Evolutionary conservation across 1,284 basidiomycete species (phyloP), one percentile per base, ranked within the genome.

Genomic region (Microbotryum violaceum): DNA sequence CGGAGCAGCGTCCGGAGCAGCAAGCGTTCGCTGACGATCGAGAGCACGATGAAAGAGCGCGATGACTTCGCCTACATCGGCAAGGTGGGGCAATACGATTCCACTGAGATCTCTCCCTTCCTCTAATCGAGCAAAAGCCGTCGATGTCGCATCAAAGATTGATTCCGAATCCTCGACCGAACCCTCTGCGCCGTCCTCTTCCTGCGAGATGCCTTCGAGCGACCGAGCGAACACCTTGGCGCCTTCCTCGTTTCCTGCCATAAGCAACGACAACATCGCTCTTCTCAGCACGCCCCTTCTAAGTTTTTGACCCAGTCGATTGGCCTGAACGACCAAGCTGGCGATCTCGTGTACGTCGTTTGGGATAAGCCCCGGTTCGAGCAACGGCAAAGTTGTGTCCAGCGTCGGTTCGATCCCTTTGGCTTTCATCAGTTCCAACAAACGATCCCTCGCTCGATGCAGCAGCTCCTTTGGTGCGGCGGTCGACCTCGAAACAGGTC

Each of bases 341-440:
- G 42, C 56, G 1, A 51, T 55, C 29, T 51, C 54, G n/a, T 53
- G 44, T 3, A 57, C 54, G 9, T 56, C 45, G 25, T n/a, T 20
- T 8, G 64, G 57, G 33, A 65, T 48, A 50, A 68, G 57, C 10
- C 48, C 31, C 25, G 60, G 23, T 8, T 48, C 53, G 33, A 63
- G 58, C 31, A 68, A 59, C 4, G 61, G 53, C 27, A 54, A 53
- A n/a, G 50, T 63, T 5, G 56, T 60, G 9, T 47, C 55, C 33
- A 57, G 51, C 10, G 48, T 63, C 29, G 23, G 37, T 6, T 18
- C 27, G 49, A 59, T 49, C 14, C 25, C 12, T 6, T 59, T 49
- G 10, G 21, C 20, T 21, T 37, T 27, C 61, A 67, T 63, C 6
- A 59, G 45, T 7, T 47, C 10, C 14, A 51, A 12, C 14, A 69